Conservation (phyloP, 768 basidiomycete species). For the Naematelia aurantialba region DNA sequence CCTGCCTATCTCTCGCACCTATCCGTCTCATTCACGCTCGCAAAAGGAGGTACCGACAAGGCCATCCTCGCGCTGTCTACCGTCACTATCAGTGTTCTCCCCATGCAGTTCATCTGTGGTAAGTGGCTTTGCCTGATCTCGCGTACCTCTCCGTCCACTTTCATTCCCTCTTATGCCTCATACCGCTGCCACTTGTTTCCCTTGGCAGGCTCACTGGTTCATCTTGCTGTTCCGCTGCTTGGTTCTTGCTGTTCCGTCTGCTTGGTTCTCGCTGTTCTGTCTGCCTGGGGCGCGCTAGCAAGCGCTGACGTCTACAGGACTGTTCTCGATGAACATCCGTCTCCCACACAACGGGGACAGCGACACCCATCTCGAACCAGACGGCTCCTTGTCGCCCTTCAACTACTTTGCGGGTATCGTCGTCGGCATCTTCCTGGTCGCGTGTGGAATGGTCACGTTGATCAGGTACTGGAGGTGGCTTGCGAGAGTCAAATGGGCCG, state of each 20-base stretch:
- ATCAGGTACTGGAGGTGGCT: conserved; percentile 65
- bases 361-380: conserved; percentile 24
- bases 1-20: conserved; percentile 80
- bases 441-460: conserved; percentile 54
- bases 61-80: conserved; percentile 64
- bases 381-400: conserved; percentile 51
- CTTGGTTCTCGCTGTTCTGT: not conserved
- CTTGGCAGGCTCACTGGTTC: not conserved
- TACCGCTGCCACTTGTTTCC: no score
- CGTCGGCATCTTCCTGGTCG: conserved; percentile 54
- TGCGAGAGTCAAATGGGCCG: conserved; percentile 54
- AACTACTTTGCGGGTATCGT: conserved; percentile 62
- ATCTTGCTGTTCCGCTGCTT: not conserved
- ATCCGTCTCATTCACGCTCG: conserved; percentile 59
- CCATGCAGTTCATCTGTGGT: conserved; percentile 58
- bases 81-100: conserved; percentile 66
- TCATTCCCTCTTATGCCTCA: no score
- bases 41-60: conserved; percentile 64
- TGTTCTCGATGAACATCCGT: conserved; percentile 64
- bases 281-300: not conserved
- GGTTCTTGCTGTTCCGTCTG: not conserved
- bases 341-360: conserved; percentile 59
- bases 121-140: conserved; percentile 17
- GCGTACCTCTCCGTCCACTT: not conserved
- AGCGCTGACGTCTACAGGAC: conserved; percentile 52